Percentiles rank a stretch among this genome's conserved stretches.
These are phyloP conservation scores for Colletotrichum camelliae DNA, from an alignment of 2,329 filamentous ascomycete species.

Conservation along the genomic window DNA sequence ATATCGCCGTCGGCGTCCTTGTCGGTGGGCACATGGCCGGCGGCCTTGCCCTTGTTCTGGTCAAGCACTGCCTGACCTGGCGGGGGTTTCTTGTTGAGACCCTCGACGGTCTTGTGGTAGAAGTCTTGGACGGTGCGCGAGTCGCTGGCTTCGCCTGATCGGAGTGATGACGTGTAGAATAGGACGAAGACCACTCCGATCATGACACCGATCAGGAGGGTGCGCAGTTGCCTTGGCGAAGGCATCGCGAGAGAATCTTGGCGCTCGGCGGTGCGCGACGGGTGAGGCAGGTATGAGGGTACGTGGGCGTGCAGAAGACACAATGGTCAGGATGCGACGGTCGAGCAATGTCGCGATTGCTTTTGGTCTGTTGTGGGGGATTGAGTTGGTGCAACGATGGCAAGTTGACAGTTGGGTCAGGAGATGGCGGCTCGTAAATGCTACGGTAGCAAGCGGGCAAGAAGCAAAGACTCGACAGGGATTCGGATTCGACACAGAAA, in stretches of 20 bases:
- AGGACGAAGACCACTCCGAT: constrained; percentile 70
- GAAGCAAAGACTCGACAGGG: neutral
- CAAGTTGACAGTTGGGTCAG: neutral
- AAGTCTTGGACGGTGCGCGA: constrained; percentile 55
- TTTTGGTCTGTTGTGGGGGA: neutral
- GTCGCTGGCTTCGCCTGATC: constrained; percentile 54
- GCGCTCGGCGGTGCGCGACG: neutral
- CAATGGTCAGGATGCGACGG: neutral
- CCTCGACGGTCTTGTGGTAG: constrained; percentile 64
- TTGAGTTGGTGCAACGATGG: neutral
- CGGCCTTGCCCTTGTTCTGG: constrained; percentile 40
- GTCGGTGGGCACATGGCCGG: constrained; percentile 47
- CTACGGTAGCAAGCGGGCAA: neutral
- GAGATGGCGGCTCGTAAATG: neutral
- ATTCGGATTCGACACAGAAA: neutral
- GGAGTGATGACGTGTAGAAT: constrained; percentile 72
- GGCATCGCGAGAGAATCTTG: constrained; percentile 56
- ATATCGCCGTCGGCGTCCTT: constrained; percentile 61
- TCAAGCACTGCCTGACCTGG: constrained; percentile 45
- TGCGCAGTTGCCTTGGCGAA: constrained; percentile 72
- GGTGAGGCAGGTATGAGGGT: neutral
- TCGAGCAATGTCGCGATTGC: neutral
- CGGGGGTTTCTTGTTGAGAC: constrained; percentile 37
- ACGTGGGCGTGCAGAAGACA: neutral
- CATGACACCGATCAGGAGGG: constrained; percentile 69